phyloP scores from a whole-genome alignment of 148 eudicot genomes.

The Camellia lanceoleosa region DNA sequence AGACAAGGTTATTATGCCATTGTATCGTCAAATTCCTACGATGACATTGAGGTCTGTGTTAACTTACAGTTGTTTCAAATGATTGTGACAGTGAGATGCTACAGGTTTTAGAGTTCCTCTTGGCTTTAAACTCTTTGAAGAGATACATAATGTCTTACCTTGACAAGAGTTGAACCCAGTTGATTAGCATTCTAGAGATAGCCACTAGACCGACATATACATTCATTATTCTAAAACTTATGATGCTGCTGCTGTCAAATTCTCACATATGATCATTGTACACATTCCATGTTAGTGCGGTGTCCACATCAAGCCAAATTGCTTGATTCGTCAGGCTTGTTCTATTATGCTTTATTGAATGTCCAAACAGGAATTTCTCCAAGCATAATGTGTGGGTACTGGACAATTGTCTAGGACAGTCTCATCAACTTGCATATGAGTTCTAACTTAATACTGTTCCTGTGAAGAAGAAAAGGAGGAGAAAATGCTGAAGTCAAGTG shows the following conservation, averaged over 20 bases:
- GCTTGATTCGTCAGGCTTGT: not conserved
- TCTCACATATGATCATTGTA: slow-evolving; percentile 19
- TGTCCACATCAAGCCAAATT: not conserved
- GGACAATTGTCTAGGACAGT: not conserved
- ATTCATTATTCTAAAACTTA: slow-evolving; percentile 6
- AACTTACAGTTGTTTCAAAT: not conserved
- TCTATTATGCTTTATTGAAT: slow-evolving; percentile 3
- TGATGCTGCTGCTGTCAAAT: not conserved
- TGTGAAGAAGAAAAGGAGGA: not conserved
- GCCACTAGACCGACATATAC: slow-evolving; percentile 13
- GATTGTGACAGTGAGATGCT: not conserved
- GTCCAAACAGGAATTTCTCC: slow-evolving; percentile 4
- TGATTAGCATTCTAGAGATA: slow-evolving; percentile 4
- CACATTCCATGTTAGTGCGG: not conserved
- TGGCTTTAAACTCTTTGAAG: slow-evolving; percentile 3
- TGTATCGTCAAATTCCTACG: not conserved
- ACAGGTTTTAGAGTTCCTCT: not conserved
- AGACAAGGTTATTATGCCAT: not conserved
- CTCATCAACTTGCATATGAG: not conserved
- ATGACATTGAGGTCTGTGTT: not conserved
- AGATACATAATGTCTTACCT: slow-evolving; percentile 1
- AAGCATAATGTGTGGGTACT: not conserved
- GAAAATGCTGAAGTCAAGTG: not conserved
- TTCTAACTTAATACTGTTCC: not conserved
- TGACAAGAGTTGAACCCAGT: slow-evolving; percentile 12